Conservation (phyloP, 2,329 filamentous ascomycete species). For the Fusarium sulawesiense region DNA sequence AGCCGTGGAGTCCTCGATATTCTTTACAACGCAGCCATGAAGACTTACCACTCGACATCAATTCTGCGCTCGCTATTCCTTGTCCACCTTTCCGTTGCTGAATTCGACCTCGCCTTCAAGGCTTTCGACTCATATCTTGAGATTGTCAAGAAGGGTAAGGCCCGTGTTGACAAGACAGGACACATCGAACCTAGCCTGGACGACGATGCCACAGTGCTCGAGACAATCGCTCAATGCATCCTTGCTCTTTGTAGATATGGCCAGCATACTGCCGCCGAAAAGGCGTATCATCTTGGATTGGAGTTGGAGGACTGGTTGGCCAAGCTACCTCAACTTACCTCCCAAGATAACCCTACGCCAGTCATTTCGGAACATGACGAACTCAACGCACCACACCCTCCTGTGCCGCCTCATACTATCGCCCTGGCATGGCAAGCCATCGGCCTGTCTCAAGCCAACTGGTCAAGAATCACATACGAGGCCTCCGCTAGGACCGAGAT, state of each 20-base stretch:
- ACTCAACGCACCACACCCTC: slow-evolving; percentile 53
- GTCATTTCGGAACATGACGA: slow-evolving; percentile 48
- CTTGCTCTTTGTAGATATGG: slow-evolving; percentile 86
- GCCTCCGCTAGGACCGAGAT: slow-evolving; percentile 76
- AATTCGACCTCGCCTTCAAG: slow-evolving; percentile 91
- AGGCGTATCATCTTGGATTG: slow-evolving; percentile 75
- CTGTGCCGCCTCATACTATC: slow-evolving; percentile 69
- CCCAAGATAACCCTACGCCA: slow-evolving; percentile 45
- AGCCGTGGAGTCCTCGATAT: slow-evolving; percentile 85
- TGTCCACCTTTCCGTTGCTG: slow-evolving; percentile 86
- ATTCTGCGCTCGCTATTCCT: slow-evolving; percentile 88
- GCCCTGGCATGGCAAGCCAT: slow-evolving; percentile 84
- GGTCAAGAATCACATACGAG: slow-evolving; percentile 85
- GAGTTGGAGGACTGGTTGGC: slow-evolving; percentile 81
- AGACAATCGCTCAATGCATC: slow-evolving; percentile 84
- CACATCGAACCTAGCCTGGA: slow-evolving; percentile 79
- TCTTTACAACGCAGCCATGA: slow-evolving; percentile 89
- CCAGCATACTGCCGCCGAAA: slow-evolving; percentile 78
- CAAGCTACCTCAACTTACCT: slow-evolving; percentile 59
- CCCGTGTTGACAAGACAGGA: slow-evolving; percentile 82
- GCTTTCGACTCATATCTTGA: slow-evolving; percentile 93
- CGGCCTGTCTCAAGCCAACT: slow-evolving; percentile 86
- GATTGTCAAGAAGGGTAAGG: slow-evolving; percentile 86
- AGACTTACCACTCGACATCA: slow-evolving; percentile 93
- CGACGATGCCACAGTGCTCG: slow-evolving; percentile 78